Evolutionary conservation across 495 filamentous ascomycete species (phyloP).

Genomic region (Pyrenopolyporus hunteri): DNA sequence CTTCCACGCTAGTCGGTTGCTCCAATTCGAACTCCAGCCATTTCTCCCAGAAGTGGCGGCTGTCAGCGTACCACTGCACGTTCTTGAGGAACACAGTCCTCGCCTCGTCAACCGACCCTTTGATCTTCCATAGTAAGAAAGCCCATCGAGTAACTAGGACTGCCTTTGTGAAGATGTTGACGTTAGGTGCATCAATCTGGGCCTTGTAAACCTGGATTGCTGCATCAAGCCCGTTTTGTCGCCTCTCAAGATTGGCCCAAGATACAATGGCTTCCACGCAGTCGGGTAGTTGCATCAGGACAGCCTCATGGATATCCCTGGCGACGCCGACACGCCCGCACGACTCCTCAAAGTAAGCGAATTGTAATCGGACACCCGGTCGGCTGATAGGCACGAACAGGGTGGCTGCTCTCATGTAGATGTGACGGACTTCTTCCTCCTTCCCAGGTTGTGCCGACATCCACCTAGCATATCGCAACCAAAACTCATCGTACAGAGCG

Average conservation of each 20-base stretch:
- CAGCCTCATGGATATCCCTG: conserved; percentile 79
- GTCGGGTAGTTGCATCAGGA: conserved; percentile 69
- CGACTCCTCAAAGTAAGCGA: conserved; percentile 93
- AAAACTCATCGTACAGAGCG: conserved; percentile 96
- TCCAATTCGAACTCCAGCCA: conserved; percentile 90
- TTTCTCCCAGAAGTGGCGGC: conserved; percentile 88
- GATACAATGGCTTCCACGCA: conserved; percentile 88
- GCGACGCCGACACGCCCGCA: conserved; percentile 76
- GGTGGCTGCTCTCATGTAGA: conserved; percentile 86
- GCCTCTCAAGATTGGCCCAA: conserved; percentile 85
- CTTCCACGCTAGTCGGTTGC: conserved; percentile 73
- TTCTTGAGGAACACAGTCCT: conserved; percentile 84
- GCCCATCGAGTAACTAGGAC: conserved; percentile 91
- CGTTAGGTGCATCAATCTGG: conserved; percentile 73
- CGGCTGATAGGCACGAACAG: conserved; percentile 84
- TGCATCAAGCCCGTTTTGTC: conserved; percentile 82
- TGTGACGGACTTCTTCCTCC: conserved; percentile 88
- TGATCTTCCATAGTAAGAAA: conserved; percentile 85
- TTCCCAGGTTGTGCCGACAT: conserved; percentile 84
- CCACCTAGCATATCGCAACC: conserved; percentile 97
- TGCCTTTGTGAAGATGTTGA: conserved; percentile 82
- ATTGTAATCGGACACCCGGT: conserved; percentile 83
- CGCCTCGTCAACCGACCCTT: conserved; percentile 83
- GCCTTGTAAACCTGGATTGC: conserved; percentile 85
- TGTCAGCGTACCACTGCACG: conserved; percentile 83